A percentile compares a stretch with the other conserved stretches of the same genome.
These are phyloP conservation scores for Hypoxylon sp. DNA, from an alignment of 2,329 filamentous ascomycete genomes.

Conservation along the genomic window DNA sequence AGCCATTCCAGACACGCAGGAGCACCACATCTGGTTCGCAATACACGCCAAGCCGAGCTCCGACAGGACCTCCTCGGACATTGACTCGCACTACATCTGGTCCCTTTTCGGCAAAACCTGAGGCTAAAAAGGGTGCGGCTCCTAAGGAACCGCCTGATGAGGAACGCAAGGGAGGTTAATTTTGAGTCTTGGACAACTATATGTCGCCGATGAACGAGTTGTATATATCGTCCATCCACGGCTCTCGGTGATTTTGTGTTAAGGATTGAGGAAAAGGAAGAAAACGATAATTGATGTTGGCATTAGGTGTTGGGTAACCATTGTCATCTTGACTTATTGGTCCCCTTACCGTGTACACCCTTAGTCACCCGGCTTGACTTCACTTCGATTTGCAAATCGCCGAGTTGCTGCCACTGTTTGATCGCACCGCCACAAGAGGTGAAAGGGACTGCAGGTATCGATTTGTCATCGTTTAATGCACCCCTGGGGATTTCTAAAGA, in stretches of 20 bases:
- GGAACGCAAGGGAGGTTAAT: constrained; percentile 6
- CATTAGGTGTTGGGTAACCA: neutral
- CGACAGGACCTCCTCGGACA: neutral
- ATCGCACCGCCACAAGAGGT: neutral
- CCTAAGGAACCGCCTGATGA: neutral
- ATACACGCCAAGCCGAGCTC: neutral
- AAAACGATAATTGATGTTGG: neutral
- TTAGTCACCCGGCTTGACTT: neutral
- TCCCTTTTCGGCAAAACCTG: neutral
- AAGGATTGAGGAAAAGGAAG: neutral
- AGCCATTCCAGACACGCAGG: neutral
- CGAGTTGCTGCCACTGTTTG: neutral
- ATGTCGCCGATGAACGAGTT: neutral
- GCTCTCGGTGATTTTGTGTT: neutral
- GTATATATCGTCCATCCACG: neutral
- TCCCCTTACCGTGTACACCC: neutral
- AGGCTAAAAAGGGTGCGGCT: neutral
- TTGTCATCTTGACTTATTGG: neutral
- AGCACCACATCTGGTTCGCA: neutral
- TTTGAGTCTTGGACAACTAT: neutral
- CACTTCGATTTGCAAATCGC: neutral
- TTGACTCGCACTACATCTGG: neutral
- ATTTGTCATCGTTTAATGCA: neutral
- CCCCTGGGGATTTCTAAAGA: neutral
- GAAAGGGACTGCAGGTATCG: neutral